A percentile compares a stretch with the other conserved stretches of the same genome.
phyloP scores from a whole-genome alignment of 495 filamentous ascomycete species.

The Podospora anserina region DNA sequence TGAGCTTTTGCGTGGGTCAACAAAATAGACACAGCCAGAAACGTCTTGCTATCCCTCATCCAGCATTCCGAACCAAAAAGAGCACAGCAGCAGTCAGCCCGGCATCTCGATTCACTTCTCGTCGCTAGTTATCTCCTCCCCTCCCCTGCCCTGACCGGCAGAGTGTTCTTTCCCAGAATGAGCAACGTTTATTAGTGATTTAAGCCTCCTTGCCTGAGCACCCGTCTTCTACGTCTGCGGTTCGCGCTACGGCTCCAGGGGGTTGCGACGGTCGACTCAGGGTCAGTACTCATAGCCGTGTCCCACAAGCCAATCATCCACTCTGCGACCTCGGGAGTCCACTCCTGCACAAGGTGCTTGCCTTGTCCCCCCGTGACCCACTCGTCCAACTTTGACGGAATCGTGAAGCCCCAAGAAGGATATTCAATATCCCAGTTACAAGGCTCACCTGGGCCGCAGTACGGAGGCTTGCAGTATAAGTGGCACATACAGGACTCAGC shows the following conservation, averaged over 20 bases:
- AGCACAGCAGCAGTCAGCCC: conserved; percentile 31
- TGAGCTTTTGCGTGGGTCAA: not conserved
- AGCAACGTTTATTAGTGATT: not conserved
- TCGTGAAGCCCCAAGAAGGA: conserved; percentile 52
- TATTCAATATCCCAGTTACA: conserved; percentile 50
- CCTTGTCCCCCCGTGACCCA: conserved; percentile 49
- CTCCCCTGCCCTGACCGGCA: not conserved
- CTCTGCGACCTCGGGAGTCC: conserved; percentile 39
- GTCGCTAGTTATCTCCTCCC: not conserved
- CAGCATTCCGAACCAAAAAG: conserved; percentile 19
- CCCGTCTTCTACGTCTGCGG: conserved; percentile 39
- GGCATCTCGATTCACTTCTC: too few species aligned
- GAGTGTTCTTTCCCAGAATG: too few species aligned
- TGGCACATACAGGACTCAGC: conserved; percentile 60
- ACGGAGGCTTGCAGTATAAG: conserved; percentile 58
- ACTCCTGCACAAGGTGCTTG: conserved; percentile 26
- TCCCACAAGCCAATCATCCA: conserved; percentile 42
- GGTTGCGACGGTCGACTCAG: conserved; percentile 33
- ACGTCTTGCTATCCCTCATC: conserved; percentile 8
- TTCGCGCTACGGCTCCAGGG: conserved; percentile 31
- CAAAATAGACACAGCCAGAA: not conserved
- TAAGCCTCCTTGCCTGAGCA: conserved; percentile 36
- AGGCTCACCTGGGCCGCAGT: conserved; percentile 42
- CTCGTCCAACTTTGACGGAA: conserved; percentile 55
- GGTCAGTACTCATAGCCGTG: conserved; percentile 38